Evolutionary conservation across 176 grass and related monocot genomes (phyloP).

Genomic region (Oropetium thomaeum): DNA sequence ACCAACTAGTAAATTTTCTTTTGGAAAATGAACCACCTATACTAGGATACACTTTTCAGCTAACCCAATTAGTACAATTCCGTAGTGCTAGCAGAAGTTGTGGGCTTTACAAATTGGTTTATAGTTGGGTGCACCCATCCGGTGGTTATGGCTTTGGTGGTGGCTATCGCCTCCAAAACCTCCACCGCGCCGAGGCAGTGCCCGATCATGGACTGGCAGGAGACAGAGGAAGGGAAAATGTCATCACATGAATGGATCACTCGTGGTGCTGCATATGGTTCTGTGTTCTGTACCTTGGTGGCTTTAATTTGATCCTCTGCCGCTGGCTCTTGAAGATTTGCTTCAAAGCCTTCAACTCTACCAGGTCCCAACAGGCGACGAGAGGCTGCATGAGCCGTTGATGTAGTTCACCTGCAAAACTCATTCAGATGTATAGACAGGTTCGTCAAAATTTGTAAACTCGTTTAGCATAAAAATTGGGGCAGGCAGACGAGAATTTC

Average conservation of each 20-base stretch:
- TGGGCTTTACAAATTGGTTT: no score
- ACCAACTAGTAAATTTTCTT: no score
- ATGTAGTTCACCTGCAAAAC: slow-evolving; percentile 55
- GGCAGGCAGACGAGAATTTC: neutral
- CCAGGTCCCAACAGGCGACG: slow-evolving; percentile 45
- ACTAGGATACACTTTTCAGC: no score
- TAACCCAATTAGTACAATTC: no score
- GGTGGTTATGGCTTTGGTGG: slow-evolving; percentile 47
- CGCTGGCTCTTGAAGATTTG: slow-evolving; percentile 44
- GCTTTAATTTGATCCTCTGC: slow-evolving; percentile 53
- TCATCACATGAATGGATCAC: neutral
- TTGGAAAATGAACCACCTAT: no score
- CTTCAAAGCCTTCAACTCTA: slow-evolving; percentile 45
- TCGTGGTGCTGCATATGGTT: neutral
- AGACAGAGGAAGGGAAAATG: no score
- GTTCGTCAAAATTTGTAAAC: neutral
- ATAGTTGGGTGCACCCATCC: slow-evolving; percentile 50
- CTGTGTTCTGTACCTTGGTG: slow-evolving; percentile 53
- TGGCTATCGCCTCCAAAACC: slow-evolving; percentile 50
- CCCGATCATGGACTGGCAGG: slow-evolving; percentile 50
- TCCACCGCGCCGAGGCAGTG: slow-evolving; percentile 51
- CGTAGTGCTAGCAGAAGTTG: no score
- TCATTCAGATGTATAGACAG: neutral
- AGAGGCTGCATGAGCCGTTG: slow-evolving; percentile 67
- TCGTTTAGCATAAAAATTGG: no score